phyloP scores from a whole-genome alignment of 2,329 filamentous ascomycete species.

The Cladosporium sp. region DNA sequence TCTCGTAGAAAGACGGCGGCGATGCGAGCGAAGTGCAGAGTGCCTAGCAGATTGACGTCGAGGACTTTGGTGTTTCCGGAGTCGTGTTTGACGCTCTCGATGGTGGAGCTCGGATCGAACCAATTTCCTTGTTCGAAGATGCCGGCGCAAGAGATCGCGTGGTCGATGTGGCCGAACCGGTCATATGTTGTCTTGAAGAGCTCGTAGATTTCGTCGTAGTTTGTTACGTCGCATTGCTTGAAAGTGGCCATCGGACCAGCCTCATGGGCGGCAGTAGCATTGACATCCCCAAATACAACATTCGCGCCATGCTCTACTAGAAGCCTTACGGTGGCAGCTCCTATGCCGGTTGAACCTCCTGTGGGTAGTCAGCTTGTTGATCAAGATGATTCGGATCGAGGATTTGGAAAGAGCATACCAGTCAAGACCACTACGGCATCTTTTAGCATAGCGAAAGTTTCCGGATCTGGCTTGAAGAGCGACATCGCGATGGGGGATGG shows the following conservation, averaged over 20 bases:
- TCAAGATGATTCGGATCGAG: not conserved
- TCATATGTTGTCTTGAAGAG: conserved; percentile 43
- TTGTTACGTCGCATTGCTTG: conserved; percentile 40
- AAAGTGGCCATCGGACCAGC: conserved; percentile 20
- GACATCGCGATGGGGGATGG: conserved; percentile 1
- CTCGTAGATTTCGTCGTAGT: conserved; percentile 41
- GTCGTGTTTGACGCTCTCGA: conserved; percentile 37
- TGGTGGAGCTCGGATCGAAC: conserved; percentile 41
- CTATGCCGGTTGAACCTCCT: conserved; percentile 44
- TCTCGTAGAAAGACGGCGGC: conserved; percentile 48
- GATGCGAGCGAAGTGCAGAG: conserved; percentile 46
- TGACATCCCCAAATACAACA: conserved; percentile 42
- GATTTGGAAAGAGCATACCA: not conserved
- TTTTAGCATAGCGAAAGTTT: conserved; percentile 14
- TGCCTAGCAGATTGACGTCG: conserved; percentile 46
- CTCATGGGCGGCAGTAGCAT: conserved; percentile 26
- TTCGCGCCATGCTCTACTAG: conserved; percentile 36
- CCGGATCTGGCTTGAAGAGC: conserved; percentile 3
- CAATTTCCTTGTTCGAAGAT: conserved; percentile 40
- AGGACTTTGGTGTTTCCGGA: conserved; percentile 35
- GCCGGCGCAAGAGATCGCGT: conserved; percentile 46
- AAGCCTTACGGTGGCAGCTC: conserved; percentile 36
- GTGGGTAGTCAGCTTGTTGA: not conserved
- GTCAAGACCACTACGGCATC: conserved; percentile 26
- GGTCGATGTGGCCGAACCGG: conserved; percentile 43